Evolutionary conservation across 2,329 filamentous ascomycete species (phyloP), one percentile per base, ranked within the genome.

Genomic region (Neofusicoccum cordaticola): DNA sequence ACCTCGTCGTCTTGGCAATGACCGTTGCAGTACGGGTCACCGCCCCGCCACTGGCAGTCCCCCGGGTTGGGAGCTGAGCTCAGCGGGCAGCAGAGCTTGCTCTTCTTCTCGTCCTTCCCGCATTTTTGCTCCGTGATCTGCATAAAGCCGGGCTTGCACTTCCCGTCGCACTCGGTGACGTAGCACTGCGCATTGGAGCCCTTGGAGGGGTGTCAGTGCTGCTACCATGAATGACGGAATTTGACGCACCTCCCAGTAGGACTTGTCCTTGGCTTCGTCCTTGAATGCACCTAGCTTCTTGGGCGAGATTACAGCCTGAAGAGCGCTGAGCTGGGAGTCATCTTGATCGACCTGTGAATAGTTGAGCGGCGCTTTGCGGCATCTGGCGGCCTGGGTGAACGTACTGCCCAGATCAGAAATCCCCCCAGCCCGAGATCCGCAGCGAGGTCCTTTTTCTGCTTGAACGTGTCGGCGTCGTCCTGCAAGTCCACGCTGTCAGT

Each of bases 401-500:
- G 3, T 22, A 22, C 22, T 22, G 53, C 37, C 53, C 53, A 58
- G 9, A 58, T 35, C 53, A 58, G 6, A 15, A 31, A 34, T 15
- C 78, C 78, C 2, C 72, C 72, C 1, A 80, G 65, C 31, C 78
- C 75, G 1, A 50, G 48, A 1, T 60, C 56, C 41, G 74, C 74
- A 1, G 77, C 77, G 17, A 64, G 77, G 5, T 75, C 70, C 0
- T 70, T 65, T 65, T 79, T 80, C 35, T 69, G 60, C 51, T 71
- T 67, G 17, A 76, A 69, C 3, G 79, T 81, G 4, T 74, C 66
- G 0, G 47, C 62, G 64, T 81, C 77, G 64, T 81, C 78, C 62
- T 75, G 81, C 22, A 3, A 22, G 22, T 3, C 22, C 22, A 22
- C 22, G 22, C 22, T 22, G 22, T 22, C 22, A 22, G 22, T 22